These are phyloP conservation scores for Pseudocercospora ulei DNA, from an alignment of 2,329 filamentous ascomycete genomes.

Conservation along the genomic window DNA sequence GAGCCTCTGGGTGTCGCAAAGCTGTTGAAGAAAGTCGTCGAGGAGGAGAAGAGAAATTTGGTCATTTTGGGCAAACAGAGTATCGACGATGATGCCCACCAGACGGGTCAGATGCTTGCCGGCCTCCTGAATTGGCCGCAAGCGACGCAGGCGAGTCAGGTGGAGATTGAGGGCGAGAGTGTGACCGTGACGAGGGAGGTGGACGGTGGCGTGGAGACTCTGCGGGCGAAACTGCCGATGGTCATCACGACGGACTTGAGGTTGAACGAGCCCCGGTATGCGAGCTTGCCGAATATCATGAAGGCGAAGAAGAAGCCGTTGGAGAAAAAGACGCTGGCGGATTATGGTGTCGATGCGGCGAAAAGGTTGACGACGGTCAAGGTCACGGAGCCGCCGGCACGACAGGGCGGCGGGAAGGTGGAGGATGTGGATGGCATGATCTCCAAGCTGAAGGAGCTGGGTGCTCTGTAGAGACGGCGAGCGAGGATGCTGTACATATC, in stretches of 20 bases:
- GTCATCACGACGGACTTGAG: conserved; percentile 90
- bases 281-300: conserved; percentile 96
- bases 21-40: conserved; percentile 66
- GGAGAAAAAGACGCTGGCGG: conserved; percentile 77
- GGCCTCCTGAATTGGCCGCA: conserved; percentile 86
- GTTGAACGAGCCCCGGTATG: conserved; percentile 90
- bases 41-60: conserved; percentile 78
- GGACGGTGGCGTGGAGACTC: conserved; percentile 86
- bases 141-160: conserved; percentile 82
- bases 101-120: conserved; percentile 97
- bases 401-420: conserved; percentile 92
- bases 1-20: conserved; percentile 92
- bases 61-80: conserved; percentile 95
- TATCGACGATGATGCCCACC: conserved; percentile 89
- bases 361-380: conserved; percentile 79
- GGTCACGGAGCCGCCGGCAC: conserved; percentile 74
- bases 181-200: conserved; percentile 83
- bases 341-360: conserved; percentile 66
- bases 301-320: conserved; percentile 99
- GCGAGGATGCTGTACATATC: conserved; percentile 11
- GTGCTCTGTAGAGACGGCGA: conserved; percentile 57
- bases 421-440: conserved; percentile 95
- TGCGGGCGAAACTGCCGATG: conserved; percentile 77
- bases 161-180: conserved; percentile 61
- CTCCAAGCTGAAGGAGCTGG: conserved; percentile 86